Percentiles rank a stretch among this genome's conserved stretches.
Conservation (phyloP, 305 asterid species). For the Solanum hybrid region DNA sequence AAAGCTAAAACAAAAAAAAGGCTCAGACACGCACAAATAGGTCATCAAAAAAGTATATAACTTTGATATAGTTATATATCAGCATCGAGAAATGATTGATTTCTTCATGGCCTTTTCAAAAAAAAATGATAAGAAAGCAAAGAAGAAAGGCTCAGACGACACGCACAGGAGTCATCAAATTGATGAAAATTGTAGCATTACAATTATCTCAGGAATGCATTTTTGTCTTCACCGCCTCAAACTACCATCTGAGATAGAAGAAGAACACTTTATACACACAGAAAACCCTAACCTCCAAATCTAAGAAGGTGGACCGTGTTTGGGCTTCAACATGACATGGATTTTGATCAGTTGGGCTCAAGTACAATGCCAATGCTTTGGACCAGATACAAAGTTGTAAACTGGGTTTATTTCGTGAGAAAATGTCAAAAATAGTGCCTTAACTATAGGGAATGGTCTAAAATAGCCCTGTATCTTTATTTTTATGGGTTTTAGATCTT, state of each 20-base stretch:
- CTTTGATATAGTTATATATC: conserved; percentile 17
- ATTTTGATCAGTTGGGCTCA: neutral
- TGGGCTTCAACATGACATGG: neutral
- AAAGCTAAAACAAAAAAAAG: neutral
- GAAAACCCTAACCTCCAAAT: neutral
- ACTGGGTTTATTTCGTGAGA: neutral
- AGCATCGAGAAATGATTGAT: conserved; percentile 64
- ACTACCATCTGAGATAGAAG: neutral
- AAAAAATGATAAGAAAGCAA: neutral
- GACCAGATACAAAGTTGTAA: neutral
- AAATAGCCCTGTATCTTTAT: neutral
- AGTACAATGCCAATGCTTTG: neutral
- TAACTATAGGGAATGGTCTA: neutral
- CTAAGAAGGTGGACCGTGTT: neutral
- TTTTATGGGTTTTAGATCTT: neutral
- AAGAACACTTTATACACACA: neutral
- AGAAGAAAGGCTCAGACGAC: neutral
- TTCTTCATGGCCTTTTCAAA: conserved; percentile 45
- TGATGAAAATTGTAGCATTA: neutral
- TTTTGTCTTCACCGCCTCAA: conserved; percentile 1
- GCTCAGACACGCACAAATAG: conserved; percentile 90
- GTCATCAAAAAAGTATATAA: conserved; percentile 34
- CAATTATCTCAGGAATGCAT: neutral
- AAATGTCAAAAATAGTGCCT: neutral
- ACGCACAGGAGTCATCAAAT: neutral